A percentile compares a stretch with the other conserved stretches of the same genome.
These are phyloP conservation scores for Paragyromitra xinjiangensis DNA, from an alignment of 495 filamentous ascomycete species.

Conservation along the genomic window DNA sequence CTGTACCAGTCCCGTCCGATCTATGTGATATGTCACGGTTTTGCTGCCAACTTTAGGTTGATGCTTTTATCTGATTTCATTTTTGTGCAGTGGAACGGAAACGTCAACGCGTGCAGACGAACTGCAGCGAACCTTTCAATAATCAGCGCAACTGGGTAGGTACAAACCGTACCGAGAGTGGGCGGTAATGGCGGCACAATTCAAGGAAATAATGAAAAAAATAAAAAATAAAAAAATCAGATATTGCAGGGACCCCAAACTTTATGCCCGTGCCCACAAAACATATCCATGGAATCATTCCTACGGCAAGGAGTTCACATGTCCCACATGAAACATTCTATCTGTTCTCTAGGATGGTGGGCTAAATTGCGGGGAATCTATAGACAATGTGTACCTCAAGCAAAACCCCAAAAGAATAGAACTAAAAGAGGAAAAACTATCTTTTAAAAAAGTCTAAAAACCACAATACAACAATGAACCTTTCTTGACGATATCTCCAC, in stretches of 20 bases:
- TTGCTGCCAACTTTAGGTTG: background rate
- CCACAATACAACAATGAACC: background rate
- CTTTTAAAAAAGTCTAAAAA: too few relatives aligned
- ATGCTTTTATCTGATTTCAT: slow-evolving; percentile 19
- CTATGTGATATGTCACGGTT: background rate
- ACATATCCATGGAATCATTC: background rate
- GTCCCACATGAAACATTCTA: background rate
- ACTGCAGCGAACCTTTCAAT: background rate
- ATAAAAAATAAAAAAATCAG: background rate
- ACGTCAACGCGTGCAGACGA: background rate
- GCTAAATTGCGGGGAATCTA: background rate
- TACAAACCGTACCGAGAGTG: background rate
- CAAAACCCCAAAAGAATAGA: too few relatives aligned
- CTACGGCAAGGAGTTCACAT: background rate
- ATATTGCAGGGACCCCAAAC: slow-evolving; percentile 1
- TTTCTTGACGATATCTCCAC: background rate
- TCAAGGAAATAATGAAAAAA: background rate
- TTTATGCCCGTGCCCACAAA: background rate
- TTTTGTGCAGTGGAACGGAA: slow-evolving; percentile 12
- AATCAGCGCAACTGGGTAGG: slow-evolving; percentile 1
- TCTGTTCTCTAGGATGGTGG: background rate
- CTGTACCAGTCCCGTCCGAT: background rate
- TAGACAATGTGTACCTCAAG: background rate
- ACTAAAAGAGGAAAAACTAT: too few relatives aligned
- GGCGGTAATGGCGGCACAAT: slow-evolving; percentile 11